Conservation (phyloP, 768 basidiomycete genomes). For the Mrakia blollopis region DNA sequence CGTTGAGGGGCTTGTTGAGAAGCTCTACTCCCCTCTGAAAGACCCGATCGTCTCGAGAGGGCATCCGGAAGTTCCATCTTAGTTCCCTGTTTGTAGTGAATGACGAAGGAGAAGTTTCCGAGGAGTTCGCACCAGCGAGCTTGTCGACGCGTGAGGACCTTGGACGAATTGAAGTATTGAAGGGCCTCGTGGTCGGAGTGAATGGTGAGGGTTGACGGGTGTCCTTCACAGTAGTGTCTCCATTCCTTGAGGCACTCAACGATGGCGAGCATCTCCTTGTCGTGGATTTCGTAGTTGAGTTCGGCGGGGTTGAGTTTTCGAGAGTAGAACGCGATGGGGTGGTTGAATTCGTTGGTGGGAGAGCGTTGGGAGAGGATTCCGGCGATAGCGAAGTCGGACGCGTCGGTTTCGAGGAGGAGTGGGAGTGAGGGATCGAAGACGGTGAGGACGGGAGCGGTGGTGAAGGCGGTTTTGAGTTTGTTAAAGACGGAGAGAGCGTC, state of each 20-base stretch:
- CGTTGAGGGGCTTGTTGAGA: conserved; percentile 8
- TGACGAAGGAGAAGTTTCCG: too few species aligned
- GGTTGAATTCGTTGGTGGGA: neutral
- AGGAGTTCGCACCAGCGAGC: too few species aligned
- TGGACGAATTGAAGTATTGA: too few species aligned
- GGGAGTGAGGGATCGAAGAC: too few species aligned
- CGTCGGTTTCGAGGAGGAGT: neutral
- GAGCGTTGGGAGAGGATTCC: neutral
- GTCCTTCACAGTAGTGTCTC: conserved; percentile 14
- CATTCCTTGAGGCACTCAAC: too few species aligned
- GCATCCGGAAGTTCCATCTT: conserved; percentile 12
- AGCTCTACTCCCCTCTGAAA: conserved; percentile 17
- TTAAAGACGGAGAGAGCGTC: too few species aligned
- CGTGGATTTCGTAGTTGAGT: too few species aligned
- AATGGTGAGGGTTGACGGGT: neutral
- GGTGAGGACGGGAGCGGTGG: too few species aligned
- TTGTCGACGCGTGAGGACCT: too few species aligned
- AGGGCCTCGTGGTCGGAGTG: neutral
- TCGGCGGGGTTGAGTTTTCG: neutral
- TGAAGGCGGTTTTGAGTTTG: too few species aligned
- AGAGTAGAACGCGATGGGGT: conserved; percentile 10
- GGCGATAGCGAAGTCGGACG: conserved; percentile 4
- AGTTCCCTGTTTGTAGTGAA: conserved; percentile 10
- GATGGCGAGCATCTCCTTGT: too few species aligned
- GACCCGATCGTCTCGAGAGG: conserved; percentile 9